phyloP scores from a whole-genome alignment of 1,284 basidiomycete species.

The Wallemia hederae region DNA sequence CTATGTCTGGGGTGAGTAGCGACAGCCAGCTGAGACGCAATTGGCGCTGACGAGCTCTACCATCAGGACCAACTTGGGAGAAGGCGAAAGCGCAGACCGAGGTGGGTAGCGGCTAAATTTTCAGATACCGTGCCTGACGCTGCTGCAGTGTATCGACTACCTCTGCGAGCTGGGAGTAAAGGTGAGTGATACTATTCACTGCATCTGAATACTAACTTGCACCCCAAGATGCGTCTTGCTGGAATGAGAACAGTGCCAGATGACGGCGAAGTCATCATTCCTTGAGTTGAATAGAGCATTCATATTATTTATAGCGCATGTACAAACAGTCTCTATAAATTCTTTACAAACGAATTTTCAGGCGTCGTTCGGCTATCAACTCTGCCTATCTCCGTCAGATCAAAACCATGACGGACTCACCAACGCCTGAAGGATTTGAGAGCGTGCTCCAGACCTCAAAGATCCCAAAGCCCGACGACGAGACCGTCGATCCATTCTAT shows the following conservation, averaged over 20 bases:
- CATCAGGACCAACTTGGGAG: constrained; percentile 38
- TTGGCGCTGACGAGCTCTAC: neutral
- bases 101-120: constrained; percentile 14
- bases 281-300: neutral
- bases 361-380: neutral
- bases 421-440: neutral
- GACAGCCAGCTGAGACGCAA: neutral
- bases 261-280: neutral
- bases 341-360: too few species aligned
- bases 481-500: neutral
- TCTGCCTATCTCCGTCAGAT: neutral
- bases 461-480: neutral
- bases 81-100: constrained; percentile 67
- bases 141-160: constrained; percentile 42
- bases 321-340: neutral
- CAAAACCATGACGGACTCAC: neutral
- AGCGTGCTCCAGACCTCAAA: neutral
- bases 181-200: neutral
- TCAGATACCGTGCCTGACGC: neutral
- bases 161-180: constrained; percentile 28
- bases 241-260: neutral
- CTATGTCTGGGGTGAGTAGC: constrained; percentile 43
- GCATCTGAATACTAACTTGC: neutral
- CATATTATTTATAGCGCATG: neutral
- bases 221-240: neutral